Percentiles rank a stretch among this genome's conserved stretches.
Conservation (phyloP, 2,329 filamentous ascomycete species). For the Diaporthe ilicicola region DNA sequence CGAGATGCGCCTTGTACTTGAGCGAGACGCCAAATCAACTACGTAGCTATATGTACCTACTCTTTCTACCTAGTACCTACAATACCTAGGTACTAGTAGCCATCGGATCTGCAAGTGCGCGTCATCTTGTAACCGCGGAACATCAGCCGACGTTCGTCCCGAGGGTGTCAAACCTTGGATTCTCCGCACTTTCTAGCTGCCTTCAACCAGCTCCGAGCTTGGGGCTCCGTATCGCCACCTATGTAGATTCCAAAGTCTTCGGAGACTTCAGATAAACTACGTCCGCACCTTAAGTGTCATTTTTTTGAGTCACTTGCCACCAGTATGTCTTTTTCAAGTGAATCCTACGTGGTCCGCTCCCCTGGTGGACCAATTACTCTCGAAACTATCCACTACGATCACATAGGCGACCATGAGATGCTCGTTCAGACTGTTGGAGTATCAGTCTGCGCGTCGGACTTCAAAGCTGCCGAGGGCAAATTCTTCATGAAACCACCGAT, state of each 20-base stretch:
- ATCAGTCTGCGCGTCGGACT: conserved; percentile 26
- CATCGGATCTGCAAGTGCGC: background rate
- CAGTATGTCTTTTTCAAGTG: conserved; percentile 9
- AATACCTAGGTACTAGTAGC: too few relatives aligned
- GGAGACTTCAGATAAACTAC: background rate
- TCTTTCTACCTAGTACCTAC: background rate
- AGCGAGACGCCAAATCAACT: background rate
- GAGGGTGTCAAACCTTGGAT: background rate
- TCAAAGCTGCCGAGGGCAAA: conserved; percentile 25
- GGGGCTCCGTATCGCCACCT: too few relatives aligned
- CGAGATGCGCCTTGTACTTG: too few relatives aligned
- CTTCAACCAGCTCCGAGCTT: background rate
- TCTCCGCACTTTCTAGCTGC: background rate
- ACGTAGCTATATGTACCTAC: background rate
- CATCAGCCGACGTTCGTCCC: background rate
- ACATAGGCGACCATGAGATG: conserved; percentile 16
- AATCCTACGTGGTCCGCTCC: conserved; percentile 26
- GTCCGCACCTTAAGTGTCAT: background rate
- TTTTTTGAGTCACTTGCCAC: background rate
- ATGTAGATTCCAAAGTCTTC: background rate
- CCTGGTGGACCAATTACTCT: conserved; percentile 5
- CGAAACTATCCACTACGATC: conserved; percentile 20
- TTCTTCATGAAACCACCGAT: conserved; percentile 29
- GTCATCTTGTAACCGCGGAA: background rate
- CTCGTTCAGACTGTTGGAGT: conserved; percentile 21